Evolutionary conservation across 306 rosid species (phyloP).

Genomic region (Crotalaria pallida): DNA sequence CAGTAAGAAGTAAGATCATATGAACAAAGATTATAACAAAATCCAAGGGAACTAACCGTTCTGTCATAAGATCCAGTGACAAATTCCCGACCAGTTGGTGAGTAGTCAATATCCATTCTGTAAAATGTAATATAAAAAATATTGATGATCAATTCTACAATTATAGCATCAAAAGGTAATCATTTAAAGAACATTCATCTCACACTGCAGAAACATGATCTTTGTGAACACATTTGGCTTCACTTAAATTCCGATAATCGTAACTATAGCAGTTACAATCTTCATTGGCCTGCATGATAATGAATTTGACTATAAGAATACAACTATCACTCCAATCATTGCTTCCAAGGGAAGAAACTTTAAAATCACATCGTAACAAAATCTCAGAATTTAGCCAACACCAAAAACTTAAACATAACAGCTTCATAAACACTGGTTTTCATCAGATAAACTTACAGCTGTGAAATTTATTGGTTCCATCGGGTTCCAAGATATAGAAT

Average conservation of each 20-base stretch:
- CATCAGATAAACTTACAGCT: conserved; percentile 55
- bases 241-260: conserved; percentile 66
- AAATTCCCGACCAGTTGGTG: conserved; percentile 98
- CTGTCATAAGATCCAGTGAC: conserved; percentile 98
- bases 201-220: conserved; percentile 98
- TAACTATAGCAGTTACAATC: conserved; percentile 81
- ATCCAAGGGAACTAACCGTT: conserved; percentile 61
- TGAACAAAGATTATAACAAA: background rate
- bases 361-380: background rate
- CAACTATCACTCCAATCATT: background rate
- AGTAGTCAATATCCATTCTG: conserved; percentile 93
- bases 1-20: background rate
- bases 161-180: background rate
- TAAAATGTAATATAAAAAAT: conserved; percentile 11
- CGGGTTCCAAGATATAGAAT: conserved; percentile 91
- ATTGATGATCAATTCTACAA: background rate
- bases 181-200: conserved; percentile 21
- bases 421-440: background rate
- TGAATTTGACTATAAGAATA: conserved; percentile 12
- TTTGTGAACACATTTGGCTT: conserved; percentile 81
- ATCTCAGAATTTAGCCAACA: no score
- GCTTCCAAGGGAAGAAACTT: background rate
- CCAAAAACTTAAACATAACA: no score
- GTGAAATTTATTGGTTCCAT: conserved; percentile 97
- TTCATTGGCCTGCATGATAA: conserved; percentile 74